These are phyloP conservation scores for Botryobasidium botryosum DNA, from an alignment of 768 basidiomycete species.

Conservation along the genomic window DNA sequence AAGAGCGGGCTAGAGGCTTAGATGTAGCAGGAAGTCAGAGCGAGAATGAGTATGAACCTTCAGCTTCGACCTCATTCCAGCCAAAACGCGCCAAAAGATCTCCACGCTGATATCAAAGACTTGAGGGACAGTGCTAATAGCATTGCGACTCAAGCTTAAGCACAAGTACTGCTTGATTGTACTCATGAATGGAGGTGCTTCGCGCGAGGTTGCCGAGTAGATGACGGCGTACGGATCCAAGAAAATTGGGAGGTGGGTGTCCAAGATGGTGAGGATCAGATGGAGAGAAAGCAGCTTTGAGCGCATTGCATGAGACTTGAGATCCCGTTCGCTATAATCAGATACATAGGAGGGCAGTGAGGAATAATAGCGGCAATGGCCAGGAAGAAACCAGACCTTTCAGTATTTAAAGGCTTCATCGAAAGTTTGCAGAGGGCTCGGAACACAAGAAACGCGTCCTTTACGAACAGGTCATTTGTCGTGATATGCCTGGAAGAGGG, in stretches of 20 bases:
- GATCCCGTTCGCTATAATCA: slow-evolving; percentile 65
- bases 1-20: not conserved
- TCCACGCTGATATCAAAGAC: slow-evolving; percentile 97
- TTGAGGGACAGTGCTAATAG: slow-evolving; percentile 85
- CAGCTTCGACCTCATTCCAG: slow-evolving; percentile 84
- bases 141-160: slow-evolving; percentile 81
- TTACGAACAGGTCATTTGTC: slow-evolving; percentile 79
- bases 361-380: not conserved
- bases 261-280: slow-evolving; percentile 79
- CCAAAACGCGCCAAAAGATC: slow-evolving; percentile 94
- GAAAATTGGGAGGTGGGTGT: slow-evolving; percentile 81
- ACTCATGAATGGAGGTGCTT: slow-evolving; percentile 79
- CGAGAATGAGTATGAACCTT: slow-evolving; percentile 39
- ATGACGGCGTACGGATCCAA: slow-evolving; percentile 80
- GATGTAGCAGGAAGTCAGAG: not conserved
- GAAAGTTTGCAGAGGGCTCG: slow-evolving; percentile 92
- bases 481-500: slow-evolving; percentile 32
- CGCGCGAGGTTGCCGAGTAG: slow-evolving; percentile 75
- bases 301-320: slow-evolving; percentile 93
- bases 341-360: not conserved
- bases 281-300: slow-evolving; percentile 90
- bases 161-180: slow-evolving; percentile 95
- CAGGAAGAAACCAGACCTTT: slow-evolving; percentile 44
- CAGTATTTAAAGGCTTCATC: slow-evolving; percentile 89
- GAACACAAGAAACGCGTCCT: slow-evolving; percentile 96